Base-by-base conservation (phyloP, 306 rosid species). In the Gastrolobium bilobum region DNA sequence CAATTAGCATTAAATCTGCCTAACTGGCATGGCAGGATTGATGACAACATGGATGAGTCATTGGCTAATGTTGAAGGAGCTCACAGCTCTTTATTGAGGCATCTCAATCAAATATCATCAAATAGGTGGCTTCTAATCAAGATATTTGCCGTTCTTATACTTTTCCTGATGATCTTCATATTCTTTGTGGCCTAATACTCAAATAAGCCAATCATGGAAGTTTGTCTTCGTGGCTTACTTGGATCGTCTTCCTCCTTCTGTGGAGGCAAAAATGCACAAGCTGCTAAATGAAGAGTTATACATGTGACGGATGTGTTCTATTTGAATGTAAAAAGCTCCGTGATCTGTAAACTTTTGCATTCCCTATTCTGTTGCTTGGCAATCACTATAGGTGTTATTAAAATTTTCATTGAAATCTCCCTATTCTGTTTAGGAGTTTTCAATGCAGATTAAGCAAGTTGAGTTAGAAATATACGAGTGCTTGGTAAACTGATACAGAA, bases 21-120 rank as follows among this genome's bases (percentile, higher is more conserved):
- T 68, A 68, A 73, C 79, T 82, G 67, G 66, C 63, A 9, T 63
- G 79, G 70, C 91, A 94, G 97, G 97, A 91, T 94, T 53, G 97
- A 94, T 73, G 96, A 94, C 76, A 92, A 87, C 87, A 92, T 94
- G 99, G 97, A 92, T 6, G 95, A 94, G 75, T 91, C 99, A 79
- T 67, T 91, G 86, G 87, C 92, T 77, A 94, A 91, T 78, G 97
- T 94, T 46, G 97, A 92, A 71, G 99, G 99, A 61, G 99, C 99
- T 78, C 97, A 79, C 75, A 82, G 89, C 75, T 84, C 99, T 79
- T 89, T 94, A 59, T 73, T 94, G 85, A 89, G 92, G 91, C 85
- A 94, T 89, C 97, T 94, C 79, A 86, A 64, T 88, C 87, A 66
- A 85, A 94, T 94, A 83, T 88, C 97, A 65, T 92, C 97, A 30